Evolutionary conservation across 306 rosid species (phyloP).

Genomic region (Hylodesmum podocarpum): DNA sequence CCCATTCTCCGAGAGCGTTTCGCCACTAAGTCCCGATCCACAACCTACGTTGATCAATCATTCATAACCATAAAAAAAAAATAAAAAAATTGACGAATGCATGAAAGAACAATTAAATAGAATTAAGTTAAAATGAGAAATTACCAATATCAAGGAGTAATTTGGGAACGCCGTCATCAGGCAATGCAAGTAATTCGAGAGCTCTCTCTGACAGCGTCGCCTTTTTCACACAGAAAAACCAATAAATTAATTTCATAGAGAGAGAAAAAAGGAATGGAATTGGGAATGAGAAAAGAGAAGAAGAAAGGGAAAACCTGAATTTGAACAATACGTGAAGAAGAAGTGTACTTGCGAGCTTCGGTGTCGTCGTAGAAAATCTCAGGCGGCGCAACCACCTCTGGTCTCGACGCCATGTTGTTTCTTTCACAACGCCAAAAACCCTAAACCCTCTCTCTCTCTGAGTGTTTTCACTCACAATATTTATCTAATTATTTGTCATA

Average conservation of each 20-base stretch:
- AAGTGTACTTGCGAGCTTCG: constrained; percentile 89
- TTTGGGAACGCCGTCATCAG: constrained; percentile 73
- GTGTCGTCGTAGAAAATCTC: constrained; percentile 87
- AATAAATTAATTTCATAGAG: neutral
- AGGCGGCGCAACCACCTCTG: constrained; percentile 88
- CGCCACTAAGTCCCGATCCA: constrained; percentile 97
- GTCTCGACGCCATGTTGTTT: constrained; percentile 60
- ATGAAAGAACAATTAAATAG: neutral
- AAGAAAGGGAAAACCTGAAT: constrained; percentile 53
- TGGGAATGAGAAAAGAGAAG: neutral
- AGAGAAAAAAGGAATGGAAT: neutral
- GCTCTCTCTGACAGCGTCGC: constrained; percentile 75
- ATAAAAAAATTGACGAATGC: neutral
- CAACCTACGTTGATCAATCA: constrained; percentile 52
- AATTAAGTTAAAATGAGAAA: neutral
- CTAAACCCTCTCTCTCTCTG: constrained; percentile 23
- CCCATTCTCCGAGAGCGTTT: constrained; percentile 69
- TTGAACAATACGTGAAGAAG: constrained; percentile 82
- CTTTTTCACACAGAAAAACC: neutral
- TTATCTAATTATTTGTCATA: too few relatives aligned
- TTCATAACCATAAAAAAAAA: neutral
- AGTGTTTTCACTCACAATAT: too few relatives aligned
- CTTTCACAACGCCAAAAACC: constrained; percentile 13
- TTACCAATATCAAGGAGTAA: constrained; percentile 87
- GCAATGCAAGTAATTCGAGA: constrained; percentile 77